Evolutionary conservation across 2,329 filamentous ascomycete genomes (phyloP).

Genomic region (Fusarium penzigii): DNA sequence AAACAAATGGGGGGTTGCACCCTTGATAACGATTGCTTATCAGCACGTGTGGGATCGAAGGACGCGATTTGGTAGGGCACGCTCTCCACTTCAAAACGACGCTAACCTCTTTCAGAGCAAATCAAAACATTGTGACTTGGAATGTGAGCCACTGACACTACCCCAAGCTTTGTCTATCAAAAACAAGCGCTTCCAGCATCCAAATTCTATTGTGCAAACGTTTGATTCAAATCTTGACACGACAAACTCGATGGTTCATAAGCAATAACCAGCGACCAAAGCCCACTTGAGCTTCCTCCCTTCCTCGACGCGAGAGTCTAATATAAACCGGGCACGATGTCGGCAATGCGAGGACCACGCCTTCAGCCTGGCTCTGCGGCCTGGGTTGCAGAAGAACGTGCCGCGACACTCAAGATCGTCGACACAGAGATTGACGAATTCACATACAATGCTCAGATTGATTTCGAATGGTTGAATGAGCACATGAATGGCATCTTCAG

Average conservation of each 20-base stretch:
- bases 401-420: slow-evolving; percentile 73
- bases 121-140: slow-evolving; percentile 43
- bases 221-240: slow-evolving; percentile 10
- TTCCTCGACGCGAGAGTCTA: slow-evolving; percentile 5
- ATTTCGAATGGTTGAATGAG: slow-evolving; percentile 97
- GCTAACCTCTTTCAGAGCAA: slow-evolving; percentile 37
- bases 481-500: slow-evolving; percentile 96
- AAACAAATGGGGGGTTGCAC: slow-evolving; percentile 41
- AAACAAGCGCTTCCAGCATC: slow-evolving; percentile 15
- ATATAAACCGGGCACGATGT: slow-evolving; percentile 32
- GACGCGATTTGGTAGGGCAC: slow-evolving; percentile 22
- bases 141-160: slow-evolving; percentile 18
- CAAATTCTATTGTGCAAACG: slow-evolving; percentile 13
- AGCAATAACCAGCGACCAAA: slow-evolving; percentile 17
- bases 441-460: slow-evolving; percentile 86
- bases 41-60: slow-evolving; percentile 33
- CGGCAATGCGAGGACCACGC: slow-evolving; percentile 57
- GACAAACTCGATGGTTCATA: slow-evolving; percentile 25
- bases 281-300: slow-evolving; percentile 10
- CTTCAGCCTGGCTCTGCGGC: slow-evolving; percentile 75
- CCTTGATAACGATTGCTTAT: slow-evolving; percentile 40
- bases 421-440: slow-evolving; percentile 90
- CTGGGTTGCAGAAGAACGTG: slow-evolving; percentile 86
- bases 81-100: slow-evolving; percentile 6
- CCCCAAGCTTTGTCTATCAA: slow-evolving; percentile 20